These are phyloP conservation scores for Verticillium longisporum DNA, from an alignment of 2,329 filamentous ascomycete genomes.

Conservation along the genomic window DNA sequence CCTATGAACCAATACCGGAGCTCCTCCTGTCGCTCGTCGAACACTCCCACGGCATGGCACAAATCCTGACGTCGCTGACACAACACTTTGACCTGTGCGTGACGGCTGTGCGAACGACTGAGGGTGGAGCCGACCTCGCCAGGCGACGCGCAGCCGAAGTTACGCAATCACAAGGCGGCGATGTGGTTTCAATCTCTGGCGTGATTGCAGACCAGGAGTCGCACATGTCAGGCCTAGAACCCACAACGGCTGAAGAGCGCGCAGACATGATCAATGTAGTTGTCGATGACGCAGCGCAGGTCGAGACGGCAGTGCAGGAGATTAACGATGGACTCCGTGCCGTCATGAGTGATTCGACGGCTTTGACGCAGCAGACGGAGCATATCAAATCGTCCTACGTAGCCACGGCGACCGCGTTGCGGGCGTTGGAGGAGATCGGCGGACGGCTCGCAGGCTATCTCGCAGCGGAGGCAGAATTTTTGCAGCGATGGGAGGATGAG, in stretches of 20 bases:
- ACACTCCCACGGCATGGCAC: slow-evolving; percentile 77
- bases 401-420: slow-evolving; percentile 56
- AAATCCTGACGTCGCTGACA: slow-evolving; percentile 71
- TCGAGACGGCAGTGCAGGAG: slow-evolving; percentile 60
- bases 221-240: slow-evolving; percentile 49
- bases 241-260: slow-evolving; percentile 69
- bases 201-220: slow-evolving; percentile 55
- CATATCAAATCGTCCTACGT: slow-evolving; percentile 47
- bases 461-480: slow-evolving; percentile 57
- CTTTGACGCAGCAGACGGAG: slow-evolving; percentile 57
- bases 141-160: slow-evolving; percentile 62
- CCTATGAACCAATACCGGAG: slow-evolving; percentile 37
- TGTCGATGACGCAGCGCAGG: slow-evolving; percentile 60
- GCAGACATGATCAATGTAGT: slow-evolving; percentile 79
- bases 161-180: slow-evolving; percentile 36
- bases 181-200: slow-evolving; percentile 57
- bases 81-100: slow-evolving; percentile 91
- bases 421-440: slow-evolving; percentile 61
- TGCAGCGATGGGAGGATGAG: slow-evolving; percentile 66
- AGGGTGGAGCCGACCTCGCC: slow-evolving; percentile 66
- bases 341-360: slow-evolving; percentile 66
- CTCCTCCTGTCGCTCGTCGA: slow-evolving; percentile 59
- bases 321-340: slow-evolving; percentile 69
- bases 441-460: slow-evolving; percentile 59
- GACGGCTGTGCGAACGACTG: slow-evolving; percentile 82